Conservation (phyloP, 2,329 filamentous ascomycete genomes). For the Cordyceps cicadae region DNA sequence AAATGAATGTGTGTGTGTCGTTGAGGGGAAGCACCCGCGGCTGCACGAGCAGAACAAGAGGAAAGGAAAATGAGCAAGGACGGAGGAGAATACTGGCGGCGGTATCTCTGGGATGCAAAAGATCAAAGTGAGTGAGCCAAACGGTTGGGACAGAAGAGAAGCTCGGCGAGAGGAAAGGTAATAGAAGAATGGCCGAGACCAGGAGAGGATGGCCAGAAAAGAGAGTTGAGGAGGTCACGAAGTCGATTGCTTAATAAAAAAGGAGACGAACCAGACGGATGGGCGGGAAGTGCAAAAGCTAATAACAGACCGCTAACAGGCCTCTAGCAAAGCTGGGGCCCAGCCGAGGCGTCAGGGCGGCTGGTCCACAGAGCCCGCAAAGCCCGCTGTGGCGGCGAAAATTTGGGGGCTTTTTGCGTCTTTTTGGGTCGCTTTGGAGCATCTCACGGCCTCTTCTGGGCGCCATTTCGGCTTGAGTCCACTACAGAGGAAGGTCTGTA, state of each 20-base stretch:
- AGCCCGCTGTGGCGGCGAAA: not conserved
- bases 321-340: not conserved
- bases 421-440: too few species aligned
- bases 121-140: not conserved
- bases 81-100: not conserved
- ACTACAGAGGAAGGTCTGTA: too few species aligned
- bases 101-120: not conserved
- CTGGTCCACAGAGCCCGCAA: not conserved
- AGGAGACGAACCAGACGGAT: not conserved
- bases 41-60: not conserved
- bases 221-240: not conserved
- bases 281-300: not conserved
- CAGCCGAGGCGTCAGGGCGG: not conserved
- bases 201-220: not conserved
- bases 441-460: not conserved
- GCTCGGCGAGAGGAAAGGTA: not conserved
- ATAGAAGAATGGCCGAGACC: not conserved
- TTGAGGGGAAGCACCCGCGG: not conserved
- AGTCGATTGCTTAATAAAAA: constrained; percentile 4
- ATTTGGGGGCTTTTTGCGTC: not conserved
- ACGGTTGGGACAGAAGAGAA: not conserved
- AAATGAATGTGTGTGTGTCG: constrained; percentile 2
- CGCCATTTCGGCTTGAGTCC: not conserved
- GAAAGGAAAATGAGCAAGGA: not conserved
- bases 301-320: not conserved